Conservation (phyloP, 192 early-diverging fungal genomes). For the Entomortierella lignicola region DNA sequence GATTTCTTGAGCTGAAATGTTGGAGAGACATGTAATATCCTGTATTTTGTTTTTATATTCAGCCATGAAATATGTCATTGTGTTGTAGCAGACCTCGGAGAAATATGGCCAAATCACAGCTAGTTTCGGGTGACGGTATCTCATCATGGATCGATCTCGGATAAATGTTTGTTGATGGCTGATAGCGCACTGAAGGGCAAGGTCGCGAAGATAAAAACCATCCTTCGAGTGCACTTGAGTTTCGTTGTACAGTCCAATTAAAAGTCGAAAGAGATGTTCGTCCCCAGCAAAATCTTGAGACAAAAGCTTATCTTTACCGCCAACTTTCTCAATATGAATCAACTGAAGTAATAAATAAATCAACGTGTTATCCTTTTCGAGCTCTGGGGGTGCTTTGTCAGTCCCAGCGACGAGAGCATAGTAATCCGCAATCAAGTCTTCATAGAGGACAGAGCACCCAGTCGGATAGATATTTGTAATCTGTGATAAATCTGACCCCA, state of each 20-base stretch:
- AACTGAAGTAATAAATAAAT: constrained; percentile 81
- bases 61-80: constrained; percentile 59
- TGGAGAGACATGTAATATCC: constrained; percentile 36
- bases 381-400: constrained; percentile 28
- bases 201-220: constrained; percentile 79
- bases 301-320: constrained; percentile 60
- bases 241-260: constrained; percentile 80
- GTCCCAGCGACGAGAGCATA: constrained; percentile 21
- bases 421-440: constrained; percentile 40
- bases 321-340: constrained; percentile 74
- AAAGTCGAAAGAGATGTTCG: constrained; percentile 77
- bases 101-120: constrained; percentile 71
- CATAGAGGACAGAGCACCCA: constrained; percentile 40
- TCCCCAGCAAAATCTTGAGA: constrained; percentile 74
- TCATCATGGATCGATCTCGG: constrained; percentile 73
- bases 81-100: constrained; percentile 62
- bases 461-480: constrained; percentile 47
- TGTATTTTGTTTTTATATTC: constrained; percentile 64
- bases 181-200: constrained; percentile 80
- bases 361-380: constrained; percentile 78
- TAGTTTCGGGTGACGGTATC: constrained; percentile 76
- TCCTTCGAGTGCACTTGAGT: constrained; percentile 78
- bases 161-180: constrained; percentile 71
- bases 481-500: constrained; percentile 59
- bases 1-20: constrained; percentile 63